Evolutionary conservation across 169 alveolate species (phyloP), one percentile per base, ranked within the genome.

Genomic region (Cryptosporidium sp.): DNA sequence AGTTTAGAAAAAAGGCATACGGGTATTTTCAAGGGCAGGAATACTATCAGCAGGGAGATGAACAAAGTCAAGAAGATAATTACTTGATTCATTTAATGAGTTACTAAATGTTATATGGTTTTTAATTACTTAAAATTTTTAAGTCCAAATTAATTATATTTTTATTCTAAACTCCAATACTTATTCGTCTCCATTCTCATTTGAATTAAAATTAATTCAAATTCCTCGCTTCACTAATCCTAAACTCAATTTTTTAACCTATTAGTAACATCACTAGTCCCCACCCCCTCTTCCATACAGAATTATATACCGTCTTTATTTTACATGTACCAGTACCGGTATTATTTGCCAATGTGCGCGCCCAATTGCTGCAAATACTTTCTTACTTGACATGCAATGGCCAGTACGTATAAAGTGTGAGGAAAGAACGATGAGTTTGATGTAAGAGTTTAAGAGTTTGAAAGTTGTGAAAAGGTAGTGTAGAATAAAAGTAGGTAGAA

Each of bases 321-420:
- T 45, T 31, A 41, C 85, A 70, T 70, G 85, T 69, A 70, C 61
- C 61, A 39, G 85, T 70, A 70, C 85, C 85, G 85, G 67, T 16
- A n/a, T 33, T 31, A 23, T 3, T 5, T 21, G 12, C 61, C 12
- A 14, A 26, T 4, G 8, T n/a, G 85, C 85, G 69, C 69, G 67
- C 29, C 50, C 26, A 45, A 18, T 35, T 70, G 12, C 31, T 50
- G 50, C 85, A 70, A 23, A 35, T 41, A 29, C 43, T 69, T 21
- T 48, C 68, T 74, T 74, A 74, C 86, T 74, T 74, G 86, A 74
- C 71, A 74, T 74, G 71, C 45, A 55, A 21, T 74, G 50, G 71
- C 86, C 52, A 74, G 86, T 74, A 74, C 86, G 86, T 74, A 51
- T 74, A 70, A 70, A 70, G 41, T 50, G 48, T 33, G 85, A 69